Base-by-base conservation (phyloP, 2,329 filamentous ascomycete genomes). In the Beauveria varroae region DNA sequence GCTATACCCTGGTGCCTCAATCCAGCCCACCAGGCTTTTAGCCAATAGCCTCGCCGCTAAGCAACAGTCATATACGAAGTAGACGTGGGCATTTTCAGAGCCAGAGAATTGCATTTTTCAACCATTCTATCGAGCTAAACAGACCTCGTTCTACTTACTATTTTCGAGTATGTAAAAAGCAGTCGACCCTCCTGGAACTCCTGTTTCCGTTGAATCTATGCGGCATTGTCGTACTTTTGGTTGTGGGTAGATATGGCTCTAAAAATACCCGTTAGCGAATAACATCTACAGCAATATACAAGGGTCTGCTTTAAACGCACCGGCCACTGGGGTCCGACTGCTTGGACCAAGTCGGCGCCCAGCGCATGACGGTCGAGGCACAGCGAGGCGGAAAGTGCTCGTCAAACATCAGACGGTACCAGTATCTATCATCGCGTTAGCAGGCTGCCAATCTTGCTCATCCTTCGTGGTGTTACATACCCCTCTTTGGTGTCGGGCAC, bases 381-480 rank as follows among this genome's bases (percentile, higher is more conserved):
- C 93, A 98, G 71, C 88, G 88, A 61, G 87, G 84, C 52, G 95
- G 95, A 85, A 98, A 99, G 77, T 96, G 93, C 83, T 99, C 93
- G 75, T 99, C 95, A 74, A 98, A 99, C 93, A 99, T 98, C 74
- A 80, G 83, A 70, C 95, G 88, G 80, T 99, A 99, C 95, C 95
- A 99, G 83, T 96, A 96, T 52, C 86, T 89, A 67, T 53, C 52
- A 40, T 18, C 51, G 52, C 7, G 65, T 75, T 59, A 76, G 71
- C 61, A 61, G 14, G 12, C 8, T 24, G n/a, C 46, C 20, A 12
- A 6, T n/a, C 5, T 26, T 16, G 22, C 60, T 56, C 9, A 58
- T 40, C 1, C 55, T 30, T 44, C 22, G 24, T 46, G 34, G 62
- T 62, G 67, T 40, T 61, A 81, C 86, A 69, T 86, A 93, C 78